Evolutionary conservation across 176 grass and related monocot species (phyloP), one percentile per base, ranked within the genome.

Genomic region (Avena atlantica): DNA sequence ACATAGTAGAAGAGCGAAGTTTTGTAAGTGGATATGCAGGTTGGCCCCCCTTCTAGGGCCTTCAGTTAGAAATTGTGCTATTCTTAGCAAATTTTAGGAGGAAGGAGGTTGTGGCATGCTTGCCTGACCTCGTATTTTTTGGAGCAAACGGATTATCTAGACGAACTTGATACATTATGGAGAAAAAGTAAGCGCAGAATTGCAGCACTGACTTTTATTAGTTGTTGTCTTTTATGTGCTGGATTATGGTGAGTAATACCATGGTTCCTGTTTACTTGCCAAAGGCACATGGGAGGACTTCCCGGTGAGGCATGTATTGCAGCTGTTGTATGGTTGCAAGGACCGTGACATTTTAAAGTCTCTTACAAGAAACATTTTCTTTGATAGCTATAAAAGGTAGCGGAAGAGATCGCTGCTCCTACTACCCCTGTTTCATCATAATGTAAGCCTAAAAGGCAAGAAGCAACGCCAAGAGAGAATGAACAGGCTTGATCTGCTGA

Each of bases 1-100:
- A 78, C 14, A 70, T 88, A 78, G 72, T 88, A 70, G 72, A 69
- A 25, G 71, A 69, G 25, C 25, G 50, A 45, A 47, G 27, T 78
- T 59, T 29, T 76, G 66, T 76, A 4, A 58, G 55, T 80, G 67
- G 67, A 52, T 14, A 72, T 80, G 66, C 25, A 55, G 61, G 20
- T 56, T 67, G 59, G 0, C 12, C 12, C 58, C 75, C 51, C 34
- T 12, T 36, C 31, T 37, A 78, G 51, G 52, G 75, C 25, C 52
- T 5, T 72, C 19, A 29, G 73, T 76, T 76, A 76, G 73, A 76
- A 53, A 76, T 76, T 52, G 5, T 16, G 47, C 23, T 51, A 51
- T 49, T 52, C 21, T 49, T 73, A 49, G 20, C 12, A 53, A 51
- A 76, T 76, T 17, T 31, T 53, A 53, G 73, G 73, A 50, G 44